Evolutionary conservation across 352 stramenopile species (phyloP), one percentile per base, ranked within the genome.

Genomic region (Peronospora destructor): DNA sequence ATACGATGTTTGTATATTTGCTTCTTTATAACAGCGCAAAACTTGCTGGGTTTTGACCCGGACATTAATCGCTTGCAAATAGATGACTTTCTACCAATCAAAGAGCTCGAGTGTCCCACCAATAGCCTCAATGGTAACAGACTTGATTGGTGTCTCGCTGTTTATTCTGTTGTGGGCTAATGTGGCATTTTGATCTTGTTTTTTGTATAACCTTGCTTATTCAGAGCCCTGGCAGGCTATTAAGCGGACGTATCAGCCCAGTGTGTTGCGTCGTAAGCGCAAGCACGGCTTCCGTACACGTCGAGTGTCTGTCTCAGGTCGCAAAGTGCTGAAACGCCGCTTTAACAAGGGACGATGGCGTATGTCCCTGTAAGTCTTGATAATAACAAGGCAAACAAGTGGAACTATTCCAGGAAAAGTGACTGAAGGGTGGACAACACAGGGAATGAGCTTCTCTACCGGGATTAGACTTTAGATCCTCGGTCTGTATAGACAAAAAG

Each of bases 161-260:
- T 10, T 37, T 35, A 25, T 16, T 19, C 37, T 28, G 6, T 38
- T 42, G 33, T 37, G 29, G 17, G 49, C 21, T 44, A 10, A 52
- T 25, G 13, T 45, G 4, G 12, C 19, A 33, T 10, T 14, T 38
- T 43, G 9, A 23, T n/a, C n/a, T 11, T 34, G 1, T 11, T 21
- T 36, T 32, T 28, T 9, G 28, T 54, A 16, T 50, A 17, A n/a
- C n/a, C 45, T 49, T 9, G 4, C 5, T 11, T 49, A 40, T 54
- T 4, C 43, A 87, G 78, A 85, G 53, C 77, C 82, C 1, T 57
- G 91, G 47, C 68, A 76, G 47, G 82, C 79, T 21, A 70, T 92
- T 33, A 92, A 92, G 70, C 77, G 82, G 40, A 92, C 82, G 49
- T 92, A 91, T 63, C 82, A 92, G 63, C 82, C 82, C 35, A 92